phyloP scores from a whole-genome alignment of 306 rosid genomes.

The Quercus berberidifolia region DNA sequence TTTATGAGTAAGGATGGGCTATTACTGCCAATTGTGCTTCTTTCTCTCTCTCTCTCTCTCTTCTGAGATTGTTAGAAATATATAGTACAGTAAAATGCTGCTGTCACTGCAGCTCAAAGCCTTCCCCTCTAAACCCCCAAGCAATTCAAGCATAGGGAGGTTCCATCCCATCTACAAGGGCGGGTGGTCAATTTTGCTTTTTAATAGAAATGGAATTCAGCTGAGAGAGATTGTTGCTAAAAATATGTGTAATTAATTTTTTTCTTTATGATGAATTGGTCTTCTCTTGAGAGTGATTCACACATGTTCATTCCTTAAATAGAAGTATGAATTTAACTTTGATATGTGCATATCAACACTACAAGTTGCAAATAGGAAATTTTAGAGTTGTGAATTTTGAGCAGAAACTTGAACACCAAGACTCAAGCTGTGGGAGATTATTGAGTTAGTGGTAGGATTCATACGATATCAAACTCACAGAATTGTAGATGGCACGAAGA shows the following conservation, averaged over 20 bases:
- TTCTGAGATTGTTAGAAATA: no score
- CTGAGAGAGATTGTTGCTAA: not conserved
- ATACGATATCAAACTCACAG: slow-evolving; percentile 39
- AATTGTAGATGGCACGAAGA: slow-evolving; percentile 30
- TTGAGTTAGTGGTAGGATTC: not conserved
- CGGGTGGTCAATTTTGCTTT: no score
- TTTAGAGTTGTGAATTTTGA: no score
- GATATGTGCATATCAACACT: no score
- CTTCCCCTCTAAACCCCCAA: not conserved
- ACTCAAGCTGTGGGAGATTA: not conserved
- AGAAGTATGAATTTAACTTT: no score
- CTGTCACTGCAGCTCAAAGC: no score
- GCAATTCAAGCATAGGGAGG: not conserved
- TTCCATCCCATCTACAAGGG: not conserved
- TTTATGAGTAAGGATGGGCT: not conserved
- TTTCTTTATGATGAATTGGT: not conserved
- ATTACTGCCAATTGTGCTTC: not conserved
- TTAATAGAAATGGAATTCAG: not conserved
- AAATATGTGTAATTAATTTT: not conserved
- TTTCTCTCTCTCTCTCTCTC: no score
- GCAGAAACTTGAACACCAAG: not conserved
- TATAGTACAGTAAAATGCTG: no score
- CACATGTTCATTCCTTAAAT: no score
- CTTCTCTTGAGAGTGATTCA: no score
- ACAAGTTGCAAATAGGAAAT: no score